Conservation (phyloP, 2,329 filamentous ascomycete genomes). For the Didymella arachidicola region DNA sequence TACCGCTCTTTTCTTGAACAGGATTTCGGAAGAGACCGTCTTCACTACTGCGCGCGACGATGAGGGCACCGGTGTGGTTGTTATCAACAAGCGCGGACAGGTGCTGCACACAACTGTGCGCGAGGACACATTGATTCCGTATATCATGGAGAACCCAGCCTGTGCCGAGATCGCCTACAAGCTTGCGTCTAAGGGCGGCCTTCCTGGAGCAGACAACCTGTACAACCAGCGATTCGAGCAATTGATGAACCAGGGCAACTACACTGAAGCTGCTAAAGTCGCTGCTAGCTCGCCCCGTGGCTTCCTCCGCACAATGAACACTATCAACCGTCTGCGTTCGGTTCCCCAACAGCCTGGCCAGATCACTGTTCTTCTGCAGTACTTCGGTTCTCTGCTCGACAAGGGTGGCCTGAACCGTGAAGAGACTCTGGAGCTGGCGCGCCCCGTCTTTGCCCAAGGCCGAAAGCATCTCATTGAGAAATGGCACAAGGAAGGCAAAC, state of each 20-base stretch:
- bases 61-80: constrained; percentile 86
- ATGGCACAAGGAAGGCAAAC: constrained; percentile 95
- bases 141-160: constrained; percentile 94
- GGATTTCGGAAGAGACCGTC: constrained; percentile 98
- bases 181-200: constrained; percentile 89
- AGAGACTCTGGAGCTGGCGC: constrained; percentile 91
- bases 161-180: constrained; percentile 95
- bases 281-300: constrained; percentile 96
- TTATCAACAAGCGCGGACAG: constrained; percentile 97
- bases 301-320: constrained; percentile 92
- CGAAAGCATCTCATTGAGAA: constrained; percentile 96
- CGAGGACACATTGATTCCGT: constrained; percentile 88
- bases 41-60: constrained; percentile 90
- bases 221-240: constrained; percentile 94
- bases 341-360: constrained; percentile 81
- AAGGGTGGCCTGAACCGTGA: constrained; percentile 93
- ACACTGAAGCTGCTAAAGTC: constrained; percentile 88
- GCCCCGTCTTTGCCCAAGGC: constrained; percentile 90
- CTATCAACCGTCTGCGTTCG: constrained; percentile 94
- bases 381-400: constrained; percentile 96
- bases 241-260: constrained; percentile 80
- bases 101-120: constrained; percentile 94
- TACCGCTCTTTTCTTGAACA: constrained; percentile 98
- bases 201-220: constrained; percentile 92
- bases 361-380: constrained; percentile 94